Evolutionary conservation across 257 asterid species (phyloP).

Genomic region (Coffea eugenioides): DNA sequence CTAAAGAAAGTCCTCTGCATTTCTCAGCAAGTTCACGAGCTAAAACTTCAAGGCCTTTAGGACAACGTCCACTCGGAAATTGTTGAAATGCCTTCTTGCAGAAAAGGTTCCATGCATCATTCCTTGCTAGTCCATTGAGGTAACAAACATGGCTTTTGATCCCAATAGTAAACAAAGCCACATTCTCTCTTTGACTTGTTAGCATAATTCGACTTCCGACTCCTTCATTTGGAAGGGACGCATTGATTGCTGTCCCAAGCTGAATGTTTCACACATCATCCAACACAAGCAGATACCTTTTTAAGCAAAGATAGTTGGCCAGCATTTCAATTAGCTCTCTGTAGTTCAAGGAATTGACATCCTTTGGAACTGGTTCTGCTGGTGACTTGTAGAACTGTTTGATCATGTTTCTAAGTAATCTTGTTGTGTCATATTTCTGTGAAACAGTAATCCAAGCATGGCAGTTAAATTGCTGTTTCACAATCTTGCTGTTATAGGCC

Average conservation of each 20-base stretch:
- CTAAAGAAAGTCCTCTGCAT: constrained; percentile 49
- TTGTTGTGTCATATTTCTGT: neutral
- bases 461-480: constrained; percentile 15
- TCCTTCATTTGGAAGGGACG: constrained; percentile 26
- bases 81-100: constrained; percentile 36
- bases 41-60: constrained; percentile 26
- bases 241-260: constrained; percentile 24
- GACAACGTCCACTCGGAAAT: constrained; percentile 29
- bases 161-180: constrained; percentile 25
- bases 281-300: constrained; percentile 36
- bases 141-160: constrained; percentile 11
- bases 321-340: constrained; percentile 15
- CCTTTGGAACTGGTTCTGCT: constrained; percentile 4
- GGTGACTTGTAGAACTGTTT: neutral
- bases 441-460: constrained; percentile 24
- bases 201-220: constrained; percentile 30
- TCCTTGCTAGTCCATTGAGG: constrained; percentile 15
- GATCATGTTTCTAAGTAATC: constrained; percentile 16
- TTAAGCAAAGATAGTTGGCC: constrained; percentile 1
- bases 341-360: constrained; percentile 16
- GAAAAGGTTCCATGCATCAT: constrained; percentile 40
- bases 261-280: constrained; percentile 32
- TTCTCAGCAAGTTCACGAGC: constrained; percentile 17
- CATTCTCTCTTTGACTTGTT: constrained; percentile 27
- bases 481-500: constrained; percentile 8